Base-by-base conservation (phyloP, 768 basidiomycete species). In the Agrocybe pediades region DNA sequence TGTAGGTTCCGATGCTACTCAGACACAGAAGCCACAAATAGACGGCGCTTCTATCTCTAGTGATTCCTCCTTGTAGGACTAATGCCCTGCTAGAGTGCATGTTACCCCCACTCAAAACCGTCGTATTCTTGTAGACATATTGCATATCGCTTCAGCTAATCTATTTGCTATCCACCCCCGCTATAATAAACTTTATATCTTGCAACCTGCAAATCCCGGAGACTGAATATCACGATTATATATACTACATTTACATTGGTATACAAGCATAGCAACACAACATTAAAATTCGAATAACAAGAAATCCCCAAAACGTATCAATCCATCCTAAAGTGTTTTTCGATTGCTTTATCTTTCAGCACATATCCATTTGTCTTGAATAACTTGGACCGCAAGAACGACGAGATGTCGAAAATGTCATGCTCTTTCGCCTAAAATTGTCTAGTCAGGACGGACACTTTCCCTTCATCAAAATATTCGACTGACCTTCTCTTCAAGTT, bases 341-440 rank as follows among this genome's bases (percentile, higher is more conserved):
- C 87, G 51, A 93, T 90, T 30, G 76, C 71, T 45, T 79, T 78
- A 27, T 82, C 83, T 17, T 79, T 79, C 36, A 90, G 66, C 60
- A 82, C 84, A 73, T 98, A 99, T 2, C 96, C 96, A 62, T 99
- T 99, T 11, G 91, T 78, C 15, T 74, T 64, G 70, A 99, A 99
- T 23, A 99, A 67, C 59, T 86, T 87, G 2, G 92, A 95, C 27
- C 76, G 80, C 64, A 97, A 70, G 84, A 98, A 99, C 4, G 93
- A 84, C 17, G 81, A 72, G 26, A 88, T 83, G 65, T 98, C 95
- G 65, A 88, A 98, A 46, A 98, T 98, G 59, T 99, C 97, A 60
- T 97, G 88, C 46, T 98, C 97, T 66, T 96, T 97, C 8, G 95
- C 92, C 94, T 96, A 33, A 16, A 50, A n/a, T n/a, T 2, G 6